Percentiles rank a stretch among this genome's conserved stretches.
Evolutionary conservation across 768 basidiomycete genomes (phyloP).

Genomic region (Macrolepiota dolichaula): DNA sequence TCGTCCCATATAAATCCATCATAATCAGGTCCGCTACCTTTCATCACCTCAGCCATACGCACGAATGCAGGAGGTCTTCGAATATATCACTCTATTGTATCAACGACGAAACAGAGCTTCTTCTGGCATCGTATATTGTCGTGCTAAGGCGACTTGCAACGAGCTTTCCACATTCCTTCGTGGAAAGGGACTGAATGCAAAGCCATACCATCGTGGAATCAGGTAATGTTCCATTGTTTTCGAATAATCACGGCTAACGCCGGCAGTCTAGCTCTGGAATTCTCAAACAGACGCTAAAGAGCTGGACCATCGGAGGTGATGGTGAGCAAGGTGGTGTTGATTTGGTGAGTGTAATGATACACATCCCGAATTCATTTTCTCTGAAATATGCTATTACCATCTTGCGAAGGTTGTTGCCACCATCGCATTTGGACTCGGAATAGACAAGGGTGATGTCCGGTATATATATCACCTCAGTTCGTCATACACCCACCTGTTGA

Average conservation of each 20-base stretch:
- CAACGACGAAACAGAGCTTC: conserved; percentile 54
- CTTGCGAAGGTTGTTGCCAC: conserved; percentile 69
- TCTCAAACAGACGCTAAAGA: conserved; percentile 59
- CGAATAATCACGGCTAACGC: not conserved
- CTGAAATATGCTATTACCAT: not conserved
- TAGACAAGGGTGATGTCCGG: conserved; percentile 80
- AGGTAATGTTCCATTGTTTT: conserved; percentile 30
- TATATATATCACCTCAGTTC: conserved; percentile 19
- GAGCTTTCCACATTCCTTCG: conserved; percentile 62
- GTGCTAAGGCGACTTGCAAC: conserved; percentile 64
- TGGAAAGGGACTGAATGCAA: conserved; percentile 61
- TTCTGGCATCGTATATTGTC: conserved; percentile 77
- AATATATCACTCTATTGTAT: conserved; percentile 65
- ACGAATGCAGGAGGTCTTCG: conserved; percentile 62
- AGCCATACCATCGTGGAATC: conserved; percentile 75
- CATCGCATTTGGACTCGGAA: conserved; percentile 84
- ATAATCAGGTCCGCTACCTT: conserved; percentile 57
- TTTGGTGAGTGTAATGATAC: conserved; percentile 42
- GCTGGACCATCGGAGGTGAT: conserved; percentile 50
- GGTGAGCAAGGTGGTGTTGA: conserved; percentile 53
- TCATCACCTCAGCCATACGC: conserved; percentile 44
- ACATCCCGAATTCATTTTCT: not conserved
- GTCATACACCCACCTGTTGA: not conserved
- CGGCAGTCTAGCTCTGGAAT: conserved; percentile 34
- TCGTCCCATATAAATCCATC: not conserved